These are phyloP conservation scores for Entomophthora muscae DNA, from an alignment of 371 early-diverging fungal species.

Conservation along the genomic window DNA sequence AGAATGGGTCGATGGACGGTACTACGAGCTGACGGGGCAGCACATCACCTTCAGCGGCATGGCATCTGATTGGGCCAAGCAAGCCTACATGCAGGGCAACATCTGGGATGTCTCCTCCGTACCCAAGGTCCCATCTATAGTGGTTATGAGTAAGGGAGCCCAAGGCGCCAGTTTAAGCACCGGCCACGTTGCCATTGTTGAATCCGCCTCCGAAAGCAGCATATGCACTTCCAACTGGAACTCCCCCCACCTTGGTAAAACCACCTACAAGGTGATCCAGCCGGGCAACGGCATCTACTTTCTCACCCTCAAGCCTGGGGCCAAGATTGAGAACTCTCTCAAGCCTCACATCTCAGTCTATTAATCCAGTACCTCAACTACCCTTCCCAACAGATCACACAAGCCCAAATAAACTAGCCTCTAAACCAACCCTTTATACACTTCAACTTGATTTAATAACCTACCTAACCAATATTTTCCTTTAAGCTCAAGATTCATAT, in stretches of 20 bases:
- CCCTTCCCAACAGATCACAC: too few relatives aligned
- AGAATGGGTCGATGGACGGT: constrained; percentile 10
- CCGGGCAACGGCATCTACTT: neutral
- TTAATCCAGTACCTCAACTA: neutral
- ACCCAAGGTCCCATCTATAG: constrained; percentile 5
- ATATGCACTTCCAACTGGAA: constrained; percentile 9
- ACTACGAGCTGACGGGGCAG: constrained; percentile 3
- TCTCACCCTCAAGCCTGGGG: neutral
- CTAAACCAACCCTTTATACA: too few relatives aligned
- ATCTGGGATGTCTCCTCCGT: constrained; percentile 4
- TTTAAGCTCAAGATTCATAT: too few relatives aligned
- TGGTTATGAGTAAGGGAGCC: constrained; percentile 1
- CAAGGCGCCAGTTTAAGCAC: neutral
- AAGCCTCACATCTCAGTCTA: neutral
- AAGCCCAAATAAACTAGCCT: too few relatives aligned
- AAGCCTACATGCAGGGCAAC: neutral
- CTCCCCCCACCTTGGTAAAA: neutral
- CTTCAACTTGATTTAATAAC: too few relatives aligned
- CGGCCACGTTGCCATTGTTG: constrained; percentile 10
- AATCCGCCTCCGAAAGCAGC: neutral
- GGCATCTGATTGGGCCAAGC: neutral
- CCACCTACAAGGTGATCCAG: neutral
- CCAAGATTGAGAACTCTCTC: neutral
- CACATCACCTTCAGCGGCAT: constrained; percentile 4
- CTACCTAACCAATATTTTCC: too few relatives aligned